Evolutionary conservation across 352 stramenopile genomes (phyloP).

Genomic region (Globisporangium spiculum): DNA sequence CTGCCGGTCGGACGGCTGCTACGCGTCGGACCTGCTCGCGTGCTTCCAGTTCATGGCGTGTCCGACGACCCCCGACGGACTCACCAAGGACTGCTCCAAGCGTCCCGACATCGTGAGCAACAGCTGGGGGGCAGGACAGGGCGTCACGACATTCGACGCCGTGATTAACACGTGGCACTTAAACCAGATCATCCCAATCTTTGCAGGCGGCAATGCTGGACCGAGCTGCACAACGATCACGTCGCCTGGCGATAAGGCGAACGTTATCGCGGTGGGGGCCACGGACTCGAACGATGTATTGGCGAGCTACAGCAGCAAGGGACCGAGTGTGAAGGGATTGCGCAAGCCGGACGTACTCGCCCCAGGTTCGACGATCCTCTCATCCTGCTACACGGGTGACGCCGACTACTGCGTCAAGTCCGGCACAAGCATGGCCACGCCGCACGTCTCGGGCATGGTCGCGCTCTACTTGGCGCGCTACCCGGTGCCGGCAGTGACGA

Average conservation of each 20-base stretch:
- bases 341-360: slow-evolving; percentile 56
- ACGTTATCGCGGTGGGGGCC: slow-evolving; percentile 59
- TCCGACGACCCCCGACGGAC: slow-evolving; percentile 41
- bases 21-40: slow-evolving; percentile 17
- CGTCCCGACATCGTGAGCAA: slow-evolving; percentile 62
- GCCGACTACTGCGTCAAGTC: slow-evolving; percentile 51
- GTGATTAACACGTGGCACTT: slow-evolving; percentile 44
- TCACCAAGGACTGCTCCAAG: slow-evolving; percentile 42
- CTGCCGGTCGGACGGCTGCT: slow-evolving; percentile 7
- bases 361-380: slow-evolving; percentile 43
- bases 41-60: slow-evolving; percentile 43
- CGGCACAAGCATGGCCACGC: slow-evolving; percentile 63
- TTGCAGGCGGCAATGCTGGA: slow-evolving; percentile 54
- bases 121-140: slow-evolving; percentile 60
- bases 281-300: slow-evolving; percentile 48
- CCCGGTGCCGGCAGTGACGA: slow-evolving; percentile 21
- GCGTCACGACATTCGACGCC: slow-evolving; percentile 35
- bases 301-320: slow-evolving; percentile 51
- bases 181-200: slow-evolving; percentile 56
- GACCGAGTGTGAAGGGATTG: slow-evolving; percentile 35
- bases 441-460: slow-evolving; percentile 56
- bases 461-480: slow-evolving; percentile 46
- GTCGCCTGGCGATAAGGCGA: slow-evolving; percentile 49
- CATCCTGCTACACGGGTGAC: slow-evolving; percentile 47
- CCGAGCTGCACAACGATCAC: slow-evolving; percentile 45